These are phyloP conservation scores for Tanacetum coccineum DNA, from an alignment of 129 eudicot genomes.

Conservation along the genomic window DNA sequence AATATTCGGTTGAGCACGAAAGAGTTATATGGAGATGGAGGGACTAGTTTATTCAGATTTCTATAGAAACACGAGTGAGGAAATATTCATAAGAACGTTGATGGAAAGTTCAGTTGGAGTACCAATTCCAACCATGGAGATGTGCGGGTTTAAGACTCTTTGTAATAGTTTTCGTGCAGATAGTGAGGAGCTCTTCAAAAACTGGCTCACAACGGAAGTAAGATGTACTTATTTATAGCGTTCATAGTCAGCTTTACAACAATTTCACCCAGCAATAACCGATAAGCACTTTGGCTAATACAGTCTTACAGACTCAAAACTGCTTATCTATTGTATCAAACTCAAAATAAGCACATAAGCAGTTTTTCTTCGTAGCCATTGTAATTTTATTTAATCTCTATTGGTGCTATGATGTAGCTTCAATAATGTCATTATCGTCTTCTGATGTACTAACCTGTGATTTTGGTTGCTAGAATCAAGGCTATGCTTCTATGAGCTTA, in stretches of 20 bases:
- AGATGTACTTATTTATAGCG: slow-evolving; percentile 18
- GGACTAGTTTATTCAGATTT: slow-evolving; percentile 51
- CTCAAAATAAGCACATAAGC: no score
- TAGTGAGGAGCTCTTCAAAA: slow-evolving; percentile 69
- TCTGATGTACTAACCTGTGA: background rate
- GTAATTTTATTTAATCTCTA: background rate
- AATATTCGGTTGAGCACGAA: slow-evolving; percentile 13
- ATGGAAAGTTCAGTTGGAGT: slow-evolving; percentile 59
- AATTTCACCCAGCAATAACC: no score
- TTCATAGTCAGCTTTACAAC: background rate
- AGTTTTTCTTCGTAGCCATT: no score
- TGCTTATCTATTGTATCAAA: no score
- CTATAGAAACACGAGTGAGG: slow-evolving; percentile 62
- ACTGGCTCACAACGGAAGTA: slow-evolving; percentile 73
- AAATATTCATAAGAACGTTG: slow-evolving; percentile 50
- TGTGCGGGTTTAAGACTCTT: slow-evolving; percentile 55
- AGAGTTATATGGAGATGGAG: slow-evolving; percentile 42
- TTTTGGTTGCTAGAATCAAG: slow-evolving; percentile 37
- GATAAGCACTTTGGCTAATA: no score
- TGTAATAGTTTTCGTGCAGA: slow-evolving; percentile 45
- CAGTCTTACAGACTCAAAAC: background rate
- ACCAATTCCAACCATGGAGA: slow-evolving; percentile 63
- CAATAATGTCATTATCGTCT: background rate
- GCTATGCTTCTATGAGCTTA: slow-evolving; percentile 30
- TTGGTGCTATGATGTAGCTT: background rate